Conservation (phyloP, 192 early-diverging fungal genomes). For the Coemansia javaensis region DNA sequence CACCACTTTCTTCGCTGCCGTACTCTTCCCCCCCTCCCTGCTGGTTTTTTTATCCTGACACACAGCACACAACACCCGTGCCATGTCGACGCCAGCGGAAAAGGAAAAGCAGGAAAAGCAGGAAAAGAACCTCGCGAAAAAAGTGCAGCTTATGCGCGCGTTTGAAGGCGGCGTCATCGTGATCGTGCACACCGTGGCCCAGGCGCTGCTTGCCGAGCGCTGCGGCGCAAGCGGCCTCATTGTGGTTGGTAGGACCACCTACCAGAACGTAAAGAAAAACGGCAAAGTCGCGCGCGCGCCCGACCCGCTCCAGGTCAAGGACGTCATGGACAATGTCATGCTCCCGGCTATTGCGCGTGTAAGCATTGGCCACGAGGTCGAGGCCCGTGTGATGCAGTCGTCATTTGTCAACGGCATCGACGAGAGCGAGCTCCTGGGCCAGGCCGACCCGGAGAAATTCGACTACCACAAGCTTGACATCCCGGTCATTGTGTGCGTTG, state of each 20-base stretch:
- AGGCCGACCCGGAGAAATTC: neutral
- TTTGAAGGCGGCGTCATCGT: constrained; percentile 2
- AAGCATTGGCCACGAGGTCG: neutral
- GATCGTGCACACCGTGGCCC: neutral
- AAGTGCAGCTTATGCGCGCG: neutral
- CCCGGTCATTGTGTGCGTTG: neutral
- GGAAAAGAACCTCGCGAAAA: neutral
- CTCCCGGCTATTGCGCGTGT: neutral
- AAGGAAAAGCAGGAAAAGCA: neutral
- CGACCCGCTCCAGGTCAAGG: neutral
- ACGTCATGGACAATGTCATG: neutral
- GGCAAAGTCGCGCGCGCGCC: neutral
- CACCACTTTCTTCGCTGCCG: too few species aligned
- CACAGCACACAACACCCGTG: neutral
- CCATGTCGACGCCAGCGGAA: neutral
- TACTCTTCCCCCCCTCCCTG: too few species aligned
- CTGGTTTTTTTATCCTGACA: too few species aligned
- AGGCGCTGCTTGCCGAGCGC: constrained; percentile 1
- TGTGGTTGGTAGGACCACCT: neutral
- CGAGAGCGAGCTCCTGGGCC: neutral
- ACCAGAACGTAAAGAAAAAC: neutral
- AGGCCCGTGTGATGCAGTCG: neutral
- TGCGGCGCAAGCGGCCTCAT: constrained; percentile 1
- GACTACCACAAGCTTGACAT: neutral
- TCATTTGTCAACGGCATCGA: neutral